Base-by-base conservation (phyloP, 2,329 filamentous ascomycete species). In the Nigrospora oryzae region DNA sequence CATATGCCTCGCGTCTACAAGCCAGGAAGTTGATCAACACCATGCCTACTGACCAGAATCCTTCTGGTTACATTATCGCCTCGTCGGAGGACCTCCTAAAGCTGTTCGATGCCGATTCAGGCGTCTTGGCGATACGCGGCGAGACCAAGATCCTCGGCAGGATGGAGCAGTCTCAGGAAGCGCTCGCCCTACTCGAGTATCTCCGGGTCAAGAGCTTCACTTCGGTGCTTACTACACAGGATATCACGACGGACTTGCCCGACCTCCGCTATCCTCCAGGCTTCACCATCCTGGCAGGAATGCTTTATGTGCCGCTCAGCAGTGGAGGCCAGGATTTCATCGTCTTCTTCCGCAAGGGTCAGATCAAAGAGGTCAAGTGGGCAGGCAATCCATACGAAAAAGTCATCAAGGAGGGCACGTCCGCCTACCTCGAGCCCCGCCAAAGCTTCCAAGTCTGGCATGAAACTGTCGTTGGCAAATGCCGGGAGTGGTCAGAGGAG, bases 11-110 rank as follows among this genome's bases (percentile, higher is more conserved):
- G 2, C 77, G 88, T 23, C 67, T 95, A 0, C 88, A 95, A 53
- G 88, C 89, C 5, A 79, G 89, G 19, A 95, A 95, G 57, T 73
- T 95, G 14, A 94, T 94, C 60, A 93, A 91, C 51, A 91, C 87
- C 0, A 80, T 85, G 0, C 85, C 89, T 0, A 88, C 86, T 0
- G 78, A 89, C 49, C 77, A 81, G 44, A 95, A 91, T 43, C 88
- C 89, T 0, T 88, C 88, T 0, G 89, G 89, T 0, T 95, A 95
- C 59, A 95, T 95, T 40, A 84, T 94, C 46, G 89, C 89, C 0
- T 93, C 88, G 0, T 93, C 88, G 0, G 88, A 94, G 43, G 89
- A 95, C 55, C 65, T 95, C 0, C 62, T 95, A 4, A 87, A 81
- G 53, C 71, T 95, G 0, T 95, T 95, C 51, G 82, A 93, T 57